phyloP scores from a whole-genome alignment of 2,329 filamentous ascomycete genomes.

The Diaporthe citriasiana region DNA sequence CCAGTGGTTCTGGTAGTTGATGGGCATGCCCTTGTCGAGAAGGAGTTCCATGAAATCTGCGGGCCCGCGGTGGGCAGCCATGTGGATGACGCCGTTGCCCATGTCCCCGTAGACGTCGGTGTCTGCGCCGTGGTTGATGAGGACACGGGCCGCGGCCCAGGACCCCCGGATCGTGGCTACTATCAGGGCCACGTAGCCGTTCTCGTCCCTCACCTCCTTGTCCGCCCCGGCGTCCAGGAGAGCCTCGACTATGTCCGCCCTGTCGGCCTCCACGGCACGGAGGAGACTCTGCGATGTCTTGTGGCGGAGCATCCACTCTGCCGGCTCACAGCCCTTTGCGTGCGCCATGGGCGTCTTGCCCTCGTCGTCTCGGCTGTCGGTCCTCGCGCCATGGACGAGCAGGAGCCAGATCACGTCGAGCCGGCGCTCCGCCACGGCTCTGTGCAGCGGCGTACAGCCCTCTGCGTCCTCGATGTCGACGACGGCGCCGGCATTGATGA shows the following conservation, averaged over 20 bases:
- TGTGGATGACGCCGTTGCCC: constrained; percentile 12
- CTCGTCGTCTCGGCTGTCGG: not conserved
- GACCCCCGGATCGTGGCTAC: not conserved
- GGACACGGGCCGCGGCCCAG: not conserved
- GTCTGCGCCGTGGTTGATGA: constrained; percentile 10
- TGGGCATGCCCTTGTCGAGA: not conserved
- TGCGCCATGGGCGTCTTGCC: constrained; percentile 2
- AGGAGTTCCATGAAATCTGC: not conserved
- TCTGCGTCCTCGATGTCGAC: constrained; percentile 13
- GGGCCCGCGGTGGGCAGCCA: constrained; percentile 12
- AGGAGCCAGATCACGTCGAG: constrained; percentile 18
- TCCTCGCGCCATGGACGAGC: not conserved
- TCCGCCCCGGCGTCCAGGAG: not conserved
- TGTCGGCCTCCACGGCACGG: constrained; percentile 18
- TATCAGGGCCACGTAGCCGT: not conserved
- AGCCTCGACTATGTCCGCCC: constrained; percentile 4
- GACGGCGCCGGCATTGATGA: constrained; percentile 1
- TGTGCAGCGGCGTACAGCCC: constrained; percentile 11
- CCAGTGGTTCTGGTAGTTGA: constrained; percentile 10
- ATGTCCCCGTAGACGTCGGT: constrained; percentile 18
- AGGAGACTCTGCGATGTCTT: not conserved
- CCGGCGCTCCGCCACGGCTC: not conserved
- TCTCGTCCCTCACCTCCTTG: not conserved
- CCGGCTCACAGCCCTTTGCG: not conserved
- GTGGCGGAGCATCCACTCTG: constrained; percentile 3